Conservation (phyloP, 163 green algal genomes). For the Chlamydomonas reinhardtii region DNA sequence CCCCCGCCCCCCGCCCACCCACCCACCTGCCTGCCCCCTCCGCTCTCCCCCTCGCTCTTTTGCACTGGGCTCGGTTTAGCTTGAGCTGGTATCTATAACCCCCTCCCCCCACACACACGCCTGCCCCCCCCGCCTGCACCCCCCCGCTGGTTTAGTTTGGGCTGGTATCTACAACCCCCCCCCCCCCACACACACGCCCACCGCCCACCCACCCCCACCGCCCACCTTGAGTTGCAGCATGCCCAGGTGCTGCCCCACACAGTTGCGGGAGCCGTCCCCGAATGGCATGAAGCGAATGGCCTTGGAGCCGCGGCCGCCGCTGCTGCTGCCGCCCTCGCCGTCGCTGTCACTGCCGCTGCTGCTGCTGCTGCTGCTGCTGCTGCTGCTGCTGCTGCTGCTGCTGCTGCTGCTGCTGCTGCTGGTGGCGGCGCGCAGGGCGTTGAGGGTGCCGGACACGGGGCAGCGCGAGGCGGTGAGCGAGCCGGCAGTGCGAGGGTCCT, state of each 20-base stretch:
- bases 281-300: slow-evolving; percentile 42
- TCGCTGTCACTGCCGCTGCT: background rate
- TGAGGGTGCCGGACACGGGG: background rate
- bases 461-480: background rate
- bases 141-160: too few relatives aligned
- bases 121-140: too few relatives aligned
- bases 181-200: too few relatives aligned
- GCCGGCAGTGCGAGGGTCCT: background rate
- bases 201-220: too few relatives aligned
- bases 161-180: too few relatives aligned
- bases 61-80: too few relatives aligned
- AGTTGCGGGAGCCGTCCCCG: slow-evolving; percentile 30
- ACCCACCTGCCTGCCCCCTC: too few relatives aligned
- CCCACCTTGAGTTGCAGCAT: slow-evolving; percentile 28
- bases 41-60: too few relatives aligned
- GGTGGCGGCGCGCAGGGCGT: background rate
- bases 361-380: background rate
- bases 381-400: background rate
- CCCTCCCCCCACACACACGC: too few relatives aligned
- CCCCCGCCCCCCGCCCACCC: too few relatives aligned
- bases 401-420: background rate
- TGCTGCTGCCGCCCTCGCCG: background rate
- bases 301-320: background rate
- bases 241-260: slow-evolving; percentile 38
- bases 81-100: too few relatives aligned